Base-by-base conservation (phyloP, 2,329 filamentous ascomycete genomes). In the Diplodia corticola region DNA sequence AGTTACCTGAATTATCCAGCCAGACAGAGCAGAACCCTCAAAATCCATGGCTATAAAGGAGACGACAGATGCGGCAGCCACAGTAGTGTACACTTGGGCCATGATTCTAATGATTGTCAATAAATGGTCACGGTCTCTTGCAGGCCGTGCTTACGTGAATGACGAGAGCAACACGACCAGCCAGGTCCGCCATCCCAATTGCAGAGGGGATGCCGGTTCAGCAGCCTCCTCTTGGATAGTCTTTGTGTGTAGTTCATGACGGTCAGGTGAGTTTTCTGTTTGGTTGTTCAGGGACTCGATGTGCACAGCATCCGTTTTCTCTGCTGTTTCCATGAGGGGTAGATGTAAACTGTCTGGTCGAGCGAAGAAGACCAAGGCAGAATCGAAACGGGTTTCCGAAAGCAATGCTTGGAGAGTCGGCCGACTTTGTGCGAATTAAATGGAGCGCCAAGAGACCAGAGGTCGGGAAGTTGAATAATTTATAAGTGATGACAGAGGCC, bases 171-270 rank as follows among this genome's bases (percentile, higher is more conserved):
- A 81, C 26, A 82, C 80, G 0, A 81, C 80, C 10, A 81, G 70
- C 83, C 84, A 87, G 64, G 83, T 85, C 68, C 83, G 78, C 84
- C 84, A 87, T 48, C 83, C 81, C 13, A 86, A 74, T 55, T 81
- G 74, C 68, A 86, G 75, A 69, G 84, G 83, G 17, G 64, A 67
- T 4, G 64, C 69, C 49, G 75, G 66, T 53, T 76, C 74, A 7
- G 66, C 67, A 22, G 73, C 74, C 64, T 75, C 73, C 50, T 75
- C 69, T 49, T 74, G 69, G 20, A 76, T 69, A 33, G 73, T 69
- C 30, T 73, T 71, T 12, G 75, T 70, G 64, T 70, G 69, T 17
- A 37, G 20, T 4, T 66, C 64, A 24, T 63, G 65, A 20, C 54
- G 46, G 35, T 64, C 48, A 12, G 4, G 4, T 15, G 50, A 24